Conservation (phyloP, 352 stramenopile genomes). For the Globisporangium middletonii region DNA sequence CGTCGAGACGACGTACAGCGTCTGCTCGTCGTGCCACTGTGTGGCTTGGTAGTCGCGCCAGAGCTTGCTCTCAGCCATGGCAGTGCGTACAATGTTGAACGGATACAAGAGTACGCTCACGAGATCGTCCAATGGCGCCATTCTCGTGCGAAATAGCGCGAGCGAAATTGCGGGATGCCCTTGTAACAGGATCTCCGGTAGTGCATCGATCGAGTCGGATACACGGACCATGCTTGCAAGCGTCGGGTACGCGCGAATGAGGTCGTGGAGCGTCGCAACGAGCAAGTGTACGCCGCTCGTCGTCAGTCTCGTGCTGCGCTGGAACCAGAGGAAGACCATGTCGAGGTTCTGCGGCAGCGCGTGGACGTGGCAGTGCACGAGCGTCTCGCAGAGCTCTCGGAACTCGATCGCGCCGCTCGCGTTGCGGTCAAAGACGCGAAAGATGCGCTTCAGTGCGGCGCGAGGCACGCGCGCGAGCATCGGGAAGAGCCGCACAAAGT, state of each 20-base stretch:
- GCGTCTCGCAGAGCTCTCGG: slow-evolving; percentile 52
- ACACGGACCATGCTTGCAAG: slow-evolving; percentile 14
- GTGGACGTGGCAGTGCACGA: slow-evolving; percentile 30
- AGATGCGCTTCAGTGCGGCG: slow-evolving; percentile 30
- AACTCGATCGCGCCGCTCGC: slow-evolving; percentile 45
- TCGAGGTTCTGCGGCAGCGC: slow-evolving; percentile 30
- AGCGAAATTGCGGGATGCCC: slow-evolving; percentile 16
- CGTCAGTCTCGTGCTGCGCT: slow-evolving; percentile 21
- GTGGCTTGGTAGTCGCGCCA: slow-evolving; percentile 26
- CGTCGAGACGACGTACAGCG: slow-evolving; percentile 40
- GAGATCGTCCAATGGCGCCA: slow-evolving; percentile 23
- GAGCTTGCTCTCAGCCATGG: slow-evolving; percentile 39
- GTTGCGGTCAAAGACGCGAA: slow-evolving; percentile 43
- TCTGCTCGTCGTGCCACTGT: slow-evolving; percentile 39
- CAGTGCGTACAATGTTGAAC: slow-evolving; percentile 44
- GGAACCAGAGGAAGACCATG: slow-evolving; percentile 63
- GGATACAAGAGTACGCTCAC: slow-evolving; percentile 43
- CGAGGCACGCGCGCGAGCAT: slow-evolving; percentile 26
- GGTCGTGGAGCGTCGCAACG: slow-evolving; percentile 18
- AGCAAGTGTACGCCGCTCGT: slow-evolving; percentile 29
- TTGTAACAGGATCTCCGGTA: slow-evolving; percentile 18
- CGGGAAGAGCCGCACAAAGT: slow-evolving; percentile 58
- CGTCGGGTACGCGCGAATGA: slow-evolving; percentile 14
- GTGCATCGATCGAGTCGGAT: slow-evolving; percentile 8
- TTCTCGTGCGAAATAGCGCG: slow-evolving; percentile 20